phyloP scores from a whole-genome alignment of 1,139 yeast genomes.

The Zhuliangozyma blackwelliae region DNA sequence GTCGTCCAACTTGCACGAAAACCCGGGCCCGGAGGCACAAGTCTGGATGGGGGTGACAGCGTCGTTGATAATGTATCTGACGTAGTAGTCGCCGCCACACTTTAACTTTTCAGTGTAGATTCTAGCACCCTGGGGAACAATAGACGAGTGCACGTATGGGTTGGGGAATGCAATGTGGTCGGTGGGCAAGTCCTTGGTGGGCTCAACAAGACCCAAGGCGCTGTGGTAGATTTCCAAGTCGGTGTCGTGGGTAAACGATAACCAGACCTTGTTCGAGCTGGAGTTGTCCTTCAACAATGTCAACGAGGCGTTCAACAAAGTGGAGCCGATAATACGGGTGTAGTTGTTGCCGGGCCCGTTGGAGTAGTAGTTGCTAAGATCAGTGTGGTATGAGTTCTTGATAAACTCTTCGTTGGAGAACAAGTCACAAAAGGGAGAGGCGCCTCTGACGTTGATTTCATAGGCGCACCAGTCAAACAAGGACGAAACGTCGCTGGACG shows the following conservation, averaged over 20 bases:
- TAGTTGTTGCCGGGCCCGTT: conserved; percentile 48
- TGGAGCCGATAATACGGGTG: conserved; percentile 42
- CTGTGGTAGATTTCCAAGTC: conserved; percentile 48
- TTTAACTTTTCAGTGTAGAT: conserved; percentile 44
- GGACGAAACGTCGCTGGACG: conserved; percentile 34
- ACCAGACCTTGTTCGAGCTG: conserved; percentile 28
- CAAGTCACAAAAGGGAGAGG: conserved; percentile 44
- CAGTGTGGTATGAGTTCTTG: conserved; percentile 29
- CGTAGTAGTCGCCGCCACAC: conserved; percentile 40
- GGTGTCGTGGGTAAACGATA: conserved; percentile 58
- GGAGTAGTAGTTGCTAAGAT: conserved; percentile 42
- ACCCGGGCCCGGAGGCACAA: conserved; percentile 56
- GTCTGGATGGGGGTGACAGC: conserved; percentile 51
- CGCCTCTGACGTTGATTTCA: conserved; percentile 50
- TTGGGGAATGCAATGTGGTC: conserved; percentile 33
- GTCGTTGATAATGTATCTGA: conserved; percentile 51
- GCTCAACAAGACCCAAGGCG: conserved; percentile 47
- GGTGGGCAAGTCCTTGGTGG: conserved; percentile 16
- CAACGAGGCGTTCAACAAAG: conserved; percentile 46
- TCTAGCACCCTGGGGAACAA: conserved; percentile 57
- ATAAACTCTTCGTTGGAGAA: conserved; percentile 48
- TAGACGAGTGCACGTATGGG: conserved; percentile 42
- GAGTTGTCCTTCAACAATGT: conserved; percentile 32
- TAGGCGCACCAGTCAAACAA: conserved; percentile 49
- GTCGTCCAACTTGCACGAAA: conserved; percentile 46